A percentile compares a stretch with the other conserved stretches of the same genome.
phyloP scores from a whole-genome alignment of 345 rosid species.

The Rhizophora apiculata region DNA sequence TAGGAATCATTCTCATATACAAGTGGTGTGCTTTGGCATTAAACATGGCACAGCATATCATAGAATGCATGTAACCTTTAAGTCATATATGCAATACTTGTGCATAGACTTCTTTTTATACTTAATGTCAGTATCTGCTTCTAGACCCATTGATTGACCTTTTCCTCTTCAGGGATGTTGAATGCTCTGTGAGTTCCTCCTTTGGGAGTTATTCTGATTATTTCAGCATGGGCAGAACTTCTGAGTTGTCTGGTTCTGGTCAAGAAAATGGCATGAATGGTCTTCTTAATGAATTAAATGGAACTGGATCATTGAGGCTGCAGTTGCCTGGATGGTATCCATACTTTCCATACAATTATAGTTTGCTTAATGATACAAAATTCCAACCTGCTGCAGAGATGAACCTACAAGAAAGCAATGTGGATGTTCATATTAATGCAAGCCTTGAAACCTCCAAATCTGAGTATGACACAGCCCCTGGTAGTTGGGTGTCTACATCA shows the following conservation, averaged over 20 bases:
- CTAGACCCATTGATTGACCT: neutral
- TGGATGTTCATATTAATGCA: conserved; percentile 56
- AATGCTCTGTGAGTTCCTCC: conserved; percentile 74
- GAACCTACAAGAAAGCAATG: conserved; percentile 45
- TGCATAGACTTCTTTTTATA: neutral
- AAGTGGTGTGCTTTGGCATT: too few relatives aligned
- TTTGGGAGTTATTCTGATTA: conserved; percentile 71
- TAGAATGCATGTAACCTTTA: too few relatives aligned
- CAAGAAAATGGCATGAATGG: conserved; percentile 49
- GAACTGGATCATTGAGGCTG: conserved; percentile 41
- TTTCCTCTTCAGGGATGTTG: conserved; percentile 53
- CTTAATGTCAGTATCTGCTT: neutral
- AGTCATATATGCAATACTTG: too few relatives aligned
- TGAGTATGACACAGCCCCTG: conserved; percentile 39
- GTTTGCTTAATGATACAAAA: conserved; percentile 42
- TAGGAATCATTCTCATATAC: neutral
- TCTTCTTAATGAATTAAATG: conserved; percentile 52
- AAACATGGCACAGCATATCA: too few relatives aligned
- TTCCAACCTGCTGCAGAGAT: conserved; percentile 47
- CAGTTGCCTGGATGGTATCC: conserved; percentile 47
- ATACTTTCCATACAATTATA: conserved; percentile 44
- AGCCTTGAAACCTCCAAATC: conserved; percentile 53
- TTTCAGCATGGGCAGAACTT: conserved; percentile 51
- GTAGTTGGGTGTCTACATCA: conserved; percentile 57
- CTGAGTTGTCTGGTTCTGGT: conserved; percentile 58